These are phyloP conservation scores for Puccinia triticina DNA, from an alignment of 1,284 basidiomycete species.

Conservation along the genomic window DNA sequence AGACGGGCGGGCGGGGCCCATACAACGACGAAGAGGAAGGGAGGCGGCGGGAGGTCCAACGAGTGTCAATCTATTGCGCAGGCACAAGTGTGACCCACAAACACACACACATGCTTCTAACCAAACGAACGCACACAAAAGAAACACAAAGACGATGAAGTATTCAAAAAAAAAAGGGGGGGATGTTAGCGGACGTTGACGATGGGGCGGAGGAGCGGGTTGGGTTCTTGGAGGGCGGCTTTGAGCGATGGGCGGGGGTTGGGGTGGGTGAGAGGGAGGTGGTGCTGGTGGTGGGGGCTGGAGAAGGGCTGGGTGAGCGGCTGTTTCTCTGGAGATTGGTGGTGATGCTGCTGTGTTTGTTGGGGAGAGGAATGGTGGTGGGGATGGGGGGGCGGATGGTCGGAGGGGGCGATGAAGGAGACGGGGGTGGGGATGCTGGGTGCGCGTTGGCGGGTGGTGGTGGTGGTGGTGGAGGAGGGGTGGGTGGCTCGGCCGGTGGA, in stretches of 20 bases:
- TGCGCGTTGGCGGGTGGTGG: neutral
- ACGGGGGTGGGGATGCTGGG: neutral
- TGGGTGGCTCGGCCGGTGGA: neutral
- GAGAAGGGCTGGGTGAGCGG: neutral
- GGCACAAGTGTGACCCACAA: too few species aligned
- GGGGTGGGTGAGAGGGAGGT: neutral
- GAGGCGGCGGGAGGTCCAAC: too few species aligned
- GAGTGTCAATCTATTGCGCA: too few species aligned
- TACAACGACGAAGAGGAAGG: too few species aligned
- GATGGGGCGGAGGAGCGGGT: neutral
- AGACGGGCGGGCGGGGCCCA: too few species aligned
- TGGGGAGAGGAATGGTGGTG: neutral
- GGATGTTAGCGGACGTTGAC: slow-evolving; percentile 6
- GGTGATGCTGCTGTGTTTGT: too few species aligned
- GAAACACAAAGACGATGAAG: neutral
- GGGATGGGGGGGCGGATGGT: neutral
- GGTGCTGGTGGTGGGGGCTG: neutral
- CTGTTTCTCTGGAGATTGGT: too few species aligned
- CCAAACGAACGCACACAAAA: too few species aligned
- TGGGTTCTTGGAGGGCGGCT: neutral
- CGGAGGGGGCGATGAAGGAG: neutral
- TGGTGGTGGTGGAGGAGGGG: neutral
- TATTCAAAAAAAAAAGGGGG: neutral
- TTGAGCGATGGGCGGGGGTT: neutral
- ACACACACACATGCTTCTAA: too few species aligned